A percentile compares a stretch with the other conserved stretches of the same genome.
phyloP scores from a whole-genome alignment of 2,329 filamentous ascomycete species.

The Coniochaeta sp. region DNA sequence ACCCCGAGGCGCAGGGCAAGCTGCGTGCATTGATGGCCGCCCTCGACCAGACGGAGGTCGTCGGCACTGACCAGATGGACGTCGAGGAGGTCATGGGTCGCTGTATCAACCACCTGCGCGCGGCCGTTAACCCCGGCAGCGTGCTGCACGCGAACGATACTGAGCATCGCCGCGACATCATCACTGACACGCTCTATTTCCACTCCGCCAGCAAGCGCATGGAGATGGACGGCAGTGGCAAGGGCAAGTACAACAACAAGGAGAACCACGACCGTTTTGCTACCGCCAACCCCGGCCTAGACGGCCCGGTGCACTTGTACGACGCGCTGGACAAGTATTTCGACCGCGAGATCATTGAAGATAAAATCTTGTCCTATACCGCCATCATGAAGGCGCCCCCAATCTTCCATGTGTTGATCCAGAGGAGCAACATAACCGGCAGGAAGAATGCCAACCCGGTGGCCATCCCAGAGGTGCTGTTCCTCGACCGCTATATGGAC shows the following conservation, averaged over 20 bases:
- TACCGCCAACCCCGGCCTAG: constrained; percentile 49
- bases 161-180: constrained; percentile 61
- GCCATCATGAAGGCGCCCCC: constrained; percentile 74
- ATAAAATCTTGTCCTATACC: constrained; percentile 58
- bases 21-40: constrained; percentile 10
- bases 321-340: constrained; percentile 81
- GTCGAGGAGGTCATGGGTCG: constrained; percentile 94
- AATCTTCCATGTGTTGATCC: constrained; percentile 82
- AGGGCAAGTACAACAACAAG: constrained; percentile 30
- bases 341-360: constrained; percentile 67
- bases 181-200: constrained; percentile 65
- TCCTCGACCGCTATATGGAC: constrained; percentile 83
- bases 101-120: constrained; percentile 83
- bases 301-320: constrained; percentile 60
- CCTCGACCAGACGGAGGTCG: constrained; percentile 19
- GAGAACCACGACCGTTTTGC: constrained; percentile 57
- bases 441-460: constrained; percentile 74
- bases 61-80: constrained; percentile 70
- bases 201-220: constrained; percentile 54
- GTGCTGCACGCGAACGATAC: constrained; percentile 43
- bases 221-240: constrained; percentile 38
- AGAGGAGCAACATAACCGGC: constrained; percentile 68
- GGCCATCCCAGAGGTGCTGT: constrained; percentile 72
- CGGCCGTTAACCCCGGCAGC: constrained; percentile 69
- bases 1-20: neutral